Percentiles rank a stretch among this genome's conserved stretches.
Conservation (phyloP, 78 protist genomes). For the Paulinella micropora region DNA sequence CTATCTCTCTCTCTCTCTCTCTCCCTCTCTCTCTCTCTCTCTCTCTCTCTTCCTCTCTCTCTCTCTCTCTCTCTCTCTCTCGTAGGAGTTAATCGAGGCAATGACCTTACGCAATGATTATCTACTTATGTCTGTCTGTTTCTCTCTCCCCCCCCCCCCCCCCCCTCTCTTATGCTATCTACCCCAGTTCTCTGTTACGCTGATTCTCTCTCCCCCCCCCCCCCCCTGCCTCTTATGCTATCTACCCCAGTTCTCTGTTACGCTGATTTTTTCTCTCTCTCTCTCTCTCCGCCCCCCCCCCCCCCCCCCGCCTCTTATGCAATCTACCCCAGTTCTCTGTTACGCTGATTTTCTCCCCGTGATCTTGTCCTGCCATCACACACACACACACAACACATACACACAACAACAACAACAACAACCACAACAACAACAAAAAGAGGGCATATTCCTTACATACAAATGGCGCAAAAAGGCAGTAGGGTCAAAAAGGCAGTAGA, state of each 20-base stretch:
- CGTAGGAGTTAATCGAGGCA: too few relatives aligned
- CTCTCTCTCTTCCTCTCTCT: background rate
- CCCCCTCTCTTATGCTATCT: background rate
- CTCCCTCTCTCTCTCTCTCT: background rate
- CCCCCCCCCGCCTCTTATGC: background rate
- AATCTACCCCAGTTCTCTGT: background rate
- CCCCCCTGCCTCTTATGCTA: background rate
- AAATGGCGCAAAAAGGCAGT: too few relatives aligned
- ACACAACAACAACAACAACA: too few relatives aligned
- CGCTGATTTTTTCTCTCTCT: background rate
- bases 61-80: background rate
- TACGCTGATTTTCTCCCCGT: background rate
- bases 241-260: background rate
- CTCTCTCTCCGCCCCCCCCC: background rate
- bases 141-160: background rate
- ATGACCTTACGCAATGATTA: too few relatives aligned
- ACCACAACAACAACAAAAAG: too few relatives aligned
- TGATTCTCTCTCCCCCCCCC: background rate
- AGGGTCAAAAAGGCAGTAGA: too few relatives aligned
- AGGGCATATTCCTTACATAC: too few relatives aligned
- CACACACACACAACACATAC: too few relatives aligned
- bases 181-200: background rate
- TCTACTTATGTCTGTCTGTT: background rate
- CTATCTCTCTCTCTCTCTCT: background rate
- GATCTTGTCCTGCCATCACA: too few relatives aligned